Evolutionary conservation across 2,329 filamentous ascomycete genomes (phyloP), one percentile per base, ranked within the genome.

Genomic region (Trichoderma sp.): DNA sequence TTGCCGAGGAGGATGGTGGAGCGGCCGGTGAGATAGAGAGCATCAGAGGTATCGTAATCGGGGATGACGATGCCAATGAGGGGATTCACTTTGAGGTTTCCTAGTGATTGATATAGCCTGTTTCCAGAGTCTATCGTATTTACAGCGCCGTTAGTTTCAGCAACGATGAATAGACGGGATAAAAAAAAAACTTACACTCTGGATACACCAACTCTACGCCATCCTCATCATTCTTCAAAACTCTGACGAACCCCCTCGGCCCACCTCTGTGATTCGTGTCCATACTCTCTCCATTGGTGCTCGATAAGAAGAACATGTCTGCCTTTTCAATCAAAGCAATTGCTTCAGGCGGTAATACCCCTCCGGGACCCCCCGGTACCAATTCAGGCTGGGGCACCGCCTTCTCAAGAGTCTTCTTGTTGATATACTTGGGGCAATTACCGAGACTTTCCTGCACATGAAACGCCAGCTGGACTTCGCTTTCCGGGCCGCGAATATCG

Each of bases 371-470:
- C 35, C 78, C 78, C 4, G 78, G 74, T 5, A 81, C 74, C 4
- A 91, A 86, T 15, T 81, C 75, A 2, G 90, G 84, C 0, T 81
- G 69, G 53, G 85, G 83, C 3, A 59, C 65, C 32, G 72, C 70
- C 5, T 85, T 83, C 2, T 78, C 75, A 45, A 96, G 87, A 2
- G 81, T 80, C 75, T 91, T 93, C 73, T 87, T 87, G 77, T 94
- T 95, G 37, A 97, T 76, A 73, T 97, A 97, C 78, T 97, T 97
- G 2, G 93, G 92, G 73, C 92, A 96, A 73, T 95, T 96, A 0
- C 92, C 89, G 80, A 96, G 74, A 71, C 88, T 91, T 77, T 92
- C 89, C 35, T 90, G 85, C 67, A 96, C 87, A 48, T 85, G 84
- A 53, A 93, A 81, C 15, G 90, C 88, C 39, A 94, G 79, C 76